Evolutionary conservation across 495 filamentous ascomycete species (phyloP).

Genomic region (Cercophora newfieldiana): DNA sequence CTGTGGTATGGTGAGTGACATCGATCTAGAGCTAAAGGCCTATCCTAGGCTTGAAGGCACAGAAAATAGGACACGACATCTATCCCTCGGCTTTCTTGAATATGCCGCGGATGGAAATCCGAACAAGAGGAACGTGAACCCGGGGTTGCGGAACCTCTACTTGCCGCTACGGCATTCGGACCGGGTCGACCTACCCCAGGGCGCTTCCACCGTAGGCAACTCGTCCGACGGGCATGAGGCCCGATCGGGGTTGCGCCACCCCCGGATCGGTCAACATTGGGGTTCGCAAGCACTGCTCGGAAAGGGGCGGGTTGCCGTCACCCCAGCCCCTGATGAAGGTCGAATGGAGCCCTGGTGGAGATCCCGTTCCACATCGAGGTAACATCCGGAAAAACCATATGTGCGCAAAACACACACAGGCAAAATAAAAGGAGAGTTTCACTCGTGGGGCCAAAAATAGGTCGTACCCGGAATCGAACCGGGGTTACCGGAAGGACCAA

Average conservation of each 20-base stretch:
- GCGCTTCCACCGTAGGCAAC: background rate
- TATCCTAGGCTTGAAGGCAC: no score
- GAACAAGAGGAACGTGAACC: no score
- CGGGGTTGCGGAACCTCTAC: no score
- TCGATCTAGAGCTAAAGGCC: no score
- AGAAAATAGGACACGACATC: no score
- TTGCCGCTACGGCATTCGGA: no score
- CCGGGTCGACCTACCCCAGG: background rate
- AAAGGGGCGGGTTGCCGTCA: background rate
- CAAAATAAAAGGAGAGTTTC: background rate
- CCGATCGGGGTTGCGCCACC: background rate
- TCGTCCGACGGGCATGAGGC: background rate
- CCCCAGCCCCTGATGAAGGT: background rate
- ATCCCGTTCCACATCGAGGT: background rate
- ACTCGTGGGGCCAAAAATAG: conserved; percentile 8
- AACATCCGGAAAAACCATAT: background rate
- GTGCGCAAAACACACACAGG: no score
- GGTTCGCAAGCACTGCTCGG: background rate
- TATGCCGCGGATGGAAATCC: no score
- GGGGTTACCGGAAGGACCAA: conserved; percentile 29
- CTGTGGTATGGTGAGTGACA: no score
- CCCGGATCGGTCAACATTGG: background rate
- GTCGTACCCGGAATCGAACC: conserved; percentile 40
- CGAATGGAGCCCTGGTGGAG: background rate
- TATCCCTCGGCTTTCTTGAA: no score